Percentiles rank a stretch among this genome's conserved stretches.
Evolutionary conservation across 2,329 filamentous ascomycete genomes (phyloP).

Genomic region (Venturia carpophila): DNA sequence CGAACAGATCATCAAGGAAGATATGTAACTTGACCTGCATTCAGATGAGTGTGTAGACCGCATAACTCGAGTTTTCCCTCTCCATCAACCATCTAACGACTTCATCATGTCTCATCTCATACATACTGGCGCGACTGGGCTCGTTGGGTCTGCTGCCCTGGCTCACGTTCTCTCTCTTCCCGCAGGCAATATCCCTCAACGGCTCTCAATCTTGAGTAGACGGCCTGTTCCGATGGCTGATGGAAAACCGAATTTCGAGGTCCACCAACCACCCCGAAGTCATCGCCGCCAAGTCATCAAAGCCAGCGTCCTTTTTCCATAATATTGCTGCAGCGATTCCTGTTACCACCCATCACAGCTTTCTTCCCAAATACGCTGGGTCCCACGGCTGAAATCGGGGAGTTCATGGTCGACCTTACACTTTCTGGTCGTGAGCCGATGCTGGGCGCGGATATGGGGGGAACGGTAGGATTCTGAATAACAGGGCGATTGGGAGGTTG

Average conservation of each 20-base stretch:
- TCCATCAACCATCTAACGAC: not conserved
- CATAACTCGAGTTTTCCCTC: too few species aligned
- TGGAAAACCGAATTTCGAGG: slow-evolving; percentile 51
- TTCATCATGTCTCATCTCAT: slow-evolving; percentile 26
- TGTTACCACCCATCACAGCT: slow-evolving; percentile 26
- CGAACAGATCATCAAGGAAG: not conserved
- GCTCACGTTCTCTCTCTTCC: slow-evolving; percentile 29
- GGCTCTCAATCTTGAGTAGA: slow-evolving; percentile 61
- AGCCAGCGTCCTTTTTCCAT: slow-evolving; percentile 24
- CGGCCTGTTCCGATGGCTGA: slow-evolving; percentile 57
- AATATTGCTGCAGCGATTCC: slow-evolving; percentile 21
- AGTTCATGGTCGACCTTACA: slow-evolving; percentile 42
- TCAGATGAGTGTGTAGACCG: too few species aligned
- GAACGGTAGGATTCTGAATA: slow-evolving; percentile 34
- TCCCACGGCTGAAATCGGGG: slow-evolving; percentile 42
- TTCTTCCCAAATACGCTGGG: slow-evolving; percentile 32
- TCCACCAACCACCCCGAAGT: slow-evolving; percentile 39
- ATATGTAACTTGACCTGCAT: too few species aligned
- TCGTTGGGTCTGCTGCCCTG: slow-evolving; percentile 35
- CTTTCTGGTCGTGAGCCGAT: slow-evolving; percentile 39
- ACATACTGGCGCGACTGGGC: slow-evolving; percentile 38
- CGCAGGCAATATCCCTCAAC: slow-evolving; percentile 43
- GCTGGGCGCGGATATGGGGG: slow-evolving; percentile 30
- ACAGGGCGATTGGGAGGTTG: slow-evolving; percentile 36
- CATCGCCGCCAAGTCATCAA: slow-evolving; percentile 28